phyloP scores from a whole-genome alignment of 2,329 filamentous ascomycete species.

The Colletotrichum eremochloae region DNA sequence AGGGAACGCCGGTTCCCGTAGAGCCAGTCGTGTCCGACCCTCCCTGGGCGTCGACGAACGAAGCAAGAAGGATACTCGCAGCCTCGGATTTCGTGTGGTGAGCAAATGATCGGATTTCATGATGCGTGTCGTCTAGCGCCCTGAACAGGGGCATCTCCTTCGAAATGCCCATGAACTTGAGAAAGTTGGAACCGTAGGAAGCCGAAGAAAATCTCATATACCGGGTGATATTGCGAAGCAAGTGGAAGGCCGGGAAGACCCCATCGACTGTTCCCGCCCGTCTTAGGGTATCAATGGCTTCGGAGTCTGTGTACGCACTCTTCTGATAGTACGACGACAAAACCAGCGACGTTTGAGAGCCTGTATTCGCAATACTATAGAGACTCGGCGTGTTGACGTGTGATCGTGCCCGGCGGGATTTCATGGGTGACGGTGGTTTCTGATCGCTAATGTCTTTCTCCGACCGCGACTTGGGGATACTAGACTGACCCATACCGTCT shows the following conservation, averaged over 20 bases:
- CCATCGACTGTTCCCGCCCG: conserved; percentile 68
- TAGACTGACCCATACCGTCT: conserved; percentile 48
- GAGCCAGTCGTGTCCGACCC: conserved; percentile 75
- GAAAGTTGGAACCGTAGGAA: conserved; percentile 74
- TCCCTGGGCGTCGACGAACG: conserved; percentile 77
- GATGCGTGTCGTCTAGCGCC: conserved; percentile 64
- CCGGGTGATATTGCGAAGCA: conserved; percentile 72
- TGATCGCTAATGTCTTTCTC: conserved; percentile 51
- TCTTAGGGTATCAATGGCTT: conserved; percentile 63
- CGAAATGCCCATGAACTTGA: conserved; percentile 73
- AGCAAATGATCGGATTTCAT: conserved; percentile 73
- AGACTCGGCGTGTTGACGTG: conserved; percentile 64
- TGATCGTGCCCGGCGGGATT: conserved; percentile 49
- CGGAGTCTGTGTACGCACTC: conserved; percentile 62
- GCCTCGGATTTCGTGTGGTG: conserved; percentile 71
- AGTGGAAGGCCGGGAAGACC: conserved; percentile 70
- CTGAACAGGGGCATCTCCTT: conserved; percentile 60
- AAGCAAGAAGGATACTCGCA: conserved; percentile 74
- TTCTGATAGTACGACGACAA: conserved; percentile 63
- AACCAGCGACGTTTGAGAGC: conserved; percentile 67
- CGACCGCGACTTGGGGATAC: conserved; percentile 50
- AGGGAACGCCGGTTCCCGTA: conserved; percentile 75
- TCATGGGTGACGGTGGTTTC: conserved; percentile 38
- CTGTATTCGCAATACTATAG: conserved; percentile 70
- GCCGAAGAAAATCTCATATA: conserved; percentile 78